phyloP scores from a whole-genome alignment of 257 asterid genomes.

The Linderniella brevidens region DNA sequence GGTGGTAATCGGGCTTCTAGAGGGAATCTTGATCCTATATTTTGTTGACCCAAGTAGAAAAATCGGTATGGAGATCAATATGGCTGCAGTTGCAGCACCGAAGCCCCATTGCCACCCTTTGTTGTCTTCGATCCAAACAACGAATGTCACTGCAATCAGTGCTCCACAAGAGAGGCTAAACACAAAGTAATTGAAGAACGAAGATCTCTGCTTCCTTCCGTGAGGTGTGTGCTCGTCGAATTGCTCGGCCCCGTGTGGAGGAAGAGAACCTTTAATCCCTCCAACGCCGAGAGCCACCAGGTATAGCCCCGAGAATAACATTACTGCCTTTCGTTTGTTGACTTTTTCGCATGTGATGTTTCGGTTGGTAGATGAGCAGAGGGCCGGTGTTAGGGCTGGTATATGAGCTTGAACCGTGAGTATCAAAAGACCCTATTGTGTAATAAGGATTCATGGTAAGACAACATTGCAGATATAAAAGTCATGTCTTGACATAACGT shows the following conservation, averaged over 20 bases:
- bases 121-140: slow-evolving; percentile 89
- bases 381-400: slow-evolving; percentile 41
- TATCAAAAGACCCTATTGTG: slow-evolving; percentile 48
- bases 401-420: slow-evolving; percentile 67
- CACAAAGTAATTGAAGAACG: slow-evolving; percentile 76
- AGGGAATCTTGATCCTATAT: slow-evolving; percentile 58
- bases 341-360: slow-evolving; percentile 33
- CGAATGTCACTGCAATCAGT: slow-evolving; percentile 69
- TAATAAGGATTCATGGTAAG: not conserved
- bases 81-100: slow-evolving; percentile 45
- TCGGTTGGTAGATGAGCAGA: slow-evolving; percentile 18
- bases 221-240: slow-evolving; percentile 41
- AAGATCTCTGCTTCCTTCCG: slow-evolving; percentile 60
- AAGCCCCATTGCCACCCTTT: slow-evolving; percentile 97
- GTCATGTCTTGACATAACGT: too few relatives aligned
- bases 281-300: slow-evolving; percentile 72
- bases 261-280: slow-evolving; percentile 71
- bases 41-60: slow-evolving; percentile 49
- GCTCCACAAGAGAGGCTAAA: slow-evolving; percentile 66
- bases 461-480: too few relatives aligned
- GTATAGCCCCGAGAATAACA: slow-evolving; percentile 71
- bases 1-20: slow-evolving; percentile 73
- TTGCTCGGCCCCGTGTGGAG: slow-evolving; percentile 85
- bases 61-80: slow-evolving; percentile 48
- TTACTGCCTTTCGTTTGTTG: slow-evolving; percentile 58